A percentile compares a stretch with the other conserved stretches of the same genome.
Conservation (phyloP, 495 filamentous ascomycete genomes). For the Schizothecium vesticola region DNA sequence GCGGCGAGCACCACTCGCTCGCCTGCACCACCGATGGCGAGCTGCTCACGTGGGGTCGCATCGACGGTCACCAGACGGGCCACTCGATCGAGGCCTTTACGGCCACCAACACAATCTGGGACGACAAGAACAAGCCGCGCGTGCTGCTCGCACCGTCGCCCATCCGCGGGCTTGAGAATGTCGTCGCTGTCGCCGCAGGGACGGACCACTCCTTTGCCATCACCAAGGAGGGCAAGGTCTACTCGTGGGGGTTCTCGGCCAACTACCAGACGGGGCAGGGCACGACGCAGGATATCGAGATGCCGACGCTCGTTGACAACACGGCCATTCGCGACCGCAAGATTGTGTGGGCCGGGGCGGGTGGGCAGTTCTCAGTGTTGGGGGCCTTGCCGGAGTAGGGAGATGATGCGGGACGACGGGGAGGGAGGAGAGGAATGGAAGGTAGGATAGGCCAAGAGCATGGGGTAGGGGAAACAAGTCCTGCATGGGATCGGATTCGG, state of each 20-base stretch:
- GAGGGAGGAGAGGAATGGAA: neutral
- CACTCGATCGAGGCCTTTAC: slow-evolving; percentile 44
- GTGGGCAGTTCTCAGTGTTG: slow-evolving; percentile 63
- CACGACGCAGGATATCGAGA: slow-evolving; percentile 50
- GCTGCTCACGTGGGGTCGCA: slow-evolving; percentile 63
- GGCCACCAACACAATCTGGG: slow-evolving; percentile 53
- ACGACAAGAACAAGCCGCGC: slow-evolving; percentile 49
- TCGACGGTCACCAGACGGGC: slow-evolving; percentile 60
- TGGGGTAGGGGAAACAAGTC: neutral
- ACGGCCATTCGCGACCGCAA: slow-evolving; percentile 53
- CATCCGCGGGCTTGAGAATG: slow-evolving; percentile 22
- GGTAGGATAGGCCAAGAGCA: neutral
- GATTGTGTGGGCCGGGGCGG: slow-evolving; percentile 54
- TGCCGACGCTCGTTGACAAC: slow-evolving; percentile 58
- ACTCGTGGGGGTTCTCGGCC: slow-evolving; percentile 63
- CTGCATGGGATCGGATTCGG: neutral
- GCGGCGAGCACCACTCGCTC: slow-evolving; percentile 64
- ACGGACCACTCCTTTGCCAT: slow-evolving; percentile 59
- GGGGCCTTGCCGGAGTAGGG: slow-evolving; percentile 27
- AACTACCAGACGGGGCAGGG: slow-evolving; percentile 66
- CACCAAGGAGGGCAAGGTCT: slow-evolving; percentile 54
- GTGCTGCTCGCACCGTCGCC: slow-evolving; percentile 52
- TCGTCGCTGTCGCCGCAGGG: slow-evolving; percentile 43
- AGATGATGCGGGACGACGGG: neutral
- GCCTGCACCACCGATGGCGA: slow-evolving; percentile 57